Evolutionary conservation across 345 rosid genomes (phyloP), one percentile per base, ranked within the genome.

Genomic region (Eucalyptus erythrocorys): DNA sequence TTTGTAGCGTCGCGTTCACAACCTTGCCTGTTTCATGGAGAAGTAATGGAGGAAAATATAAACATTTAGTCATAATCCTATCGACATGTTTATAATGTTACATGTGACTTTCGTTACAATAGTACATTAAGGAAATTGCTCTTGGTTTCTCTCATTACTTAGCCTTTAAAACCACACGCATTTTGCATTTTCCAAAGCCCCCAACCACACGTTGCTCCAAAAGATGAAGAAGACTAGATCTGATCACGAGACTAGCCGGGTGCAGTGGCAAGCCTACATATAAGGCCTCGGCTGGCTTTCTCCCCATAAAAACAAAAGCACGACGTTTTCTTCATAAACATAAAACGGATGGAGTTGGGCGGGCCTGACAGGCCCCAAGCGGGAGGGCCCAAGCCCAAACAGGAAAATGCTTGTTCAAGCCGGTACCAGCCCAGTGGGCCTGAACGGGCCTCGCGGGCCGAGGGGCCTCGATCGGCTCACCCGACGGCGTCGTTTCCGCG

Each of bases 31-130:
- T 30, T 1, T 2, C 3, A 4, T 27, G 71, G 9, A 30, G n/a
- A 30, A 30, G 71, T 13, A 64, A 14, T 1, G 2, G 21, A 64
- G 76, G 2, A n/a, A 61, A n/a, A 64, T 64, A 14, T n/a, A 7
- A n/a, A 7, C 21, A 32, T n/a, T n/a, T n/a, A 13, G 17, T n/a
- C 0, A 64, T 2, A 64, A 14, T 4, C 10, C 4, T 0, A 1
- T n/a, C 10, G 14, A 14, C 19, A 64, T 64, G 76, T 64, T 14
- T 64, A 16, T 14, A 5, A 64, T 14, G 4, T 10, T 64, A 64
- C 40, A 64, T 14, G 21, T 1, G 21, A 64, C 5, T n/a, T 64
- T 15, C 0, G 4, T 64, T 1, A 32, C 3, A n/a, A 64, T 10
- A 64, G 0, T 6, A 21, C 37, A n/a, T 14, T 0, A 64, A 0